Base-by-base conservation (phyloP, 2,329 filamentous ascomycete genomes). In the Phaeomoniella chlamydospora region DNA sequence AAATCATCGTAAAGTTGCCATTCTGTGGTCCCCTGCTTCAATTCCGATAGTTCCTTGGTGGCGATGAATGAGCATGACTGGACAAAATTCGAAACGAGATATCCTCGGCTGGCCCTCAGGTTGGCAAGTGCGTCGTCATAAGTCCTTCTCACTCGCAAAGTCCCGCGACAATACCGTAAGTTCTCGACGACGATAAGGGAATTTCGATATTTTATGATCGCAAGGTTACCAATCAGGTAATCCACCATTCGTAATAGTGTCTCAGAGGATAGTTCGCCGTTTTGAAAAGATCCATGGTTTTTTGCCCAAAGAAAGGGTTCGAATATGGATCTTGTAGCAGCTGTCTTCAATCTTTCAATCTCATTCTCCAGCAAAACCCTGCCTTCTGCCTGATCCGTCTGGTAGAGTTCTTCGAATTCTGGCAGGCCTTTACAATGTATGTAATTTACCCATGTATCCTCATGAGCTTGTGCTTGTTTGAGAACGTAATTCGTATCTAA, bases 371-470 rank as follows among this genome's bases (percentile, higher is more conserved):
- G 30, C 17, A 6, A 15, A 32, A 5, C 30, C 10, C 17, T 15
- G 17, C 13, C 30, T 14, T 32, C 30, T 14, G 14, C 13, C 30
- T 32, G 13, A 14, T 32, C 30, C 14, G 13, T 14, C 17, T 32
- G 30, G 30, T 32, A 32, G 10, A 32, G 30, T 14, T n/a, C 30
- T 14, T 32, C 30, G 13, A 32, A 32, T 32, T 32, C 30, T 5
- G 30, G 30, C 30, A 32, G 13, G 30, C 17, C 13, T 10, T 32
- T n/a, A n/a, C n/a, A n/a, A n/a, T n/a, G n/a, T n/a, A n/a, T n/a
- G n/a, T n/a, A n/a, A n/a, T n/a, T n/a, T n/a, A n/a, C n/a, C n/a
- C n/a, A n/a, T n/a, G n/a, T n/a, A n/a, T n/a, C n/a, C n/a, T n/a
- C n/a, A n/a, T n/a, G n/a, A n/a, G n/a, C n/a, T n/a, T n/a, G n/a